phyloP scores from a whole-genome alignment of 257 asterid species.

The Handroanthus guayacan region DNA sequence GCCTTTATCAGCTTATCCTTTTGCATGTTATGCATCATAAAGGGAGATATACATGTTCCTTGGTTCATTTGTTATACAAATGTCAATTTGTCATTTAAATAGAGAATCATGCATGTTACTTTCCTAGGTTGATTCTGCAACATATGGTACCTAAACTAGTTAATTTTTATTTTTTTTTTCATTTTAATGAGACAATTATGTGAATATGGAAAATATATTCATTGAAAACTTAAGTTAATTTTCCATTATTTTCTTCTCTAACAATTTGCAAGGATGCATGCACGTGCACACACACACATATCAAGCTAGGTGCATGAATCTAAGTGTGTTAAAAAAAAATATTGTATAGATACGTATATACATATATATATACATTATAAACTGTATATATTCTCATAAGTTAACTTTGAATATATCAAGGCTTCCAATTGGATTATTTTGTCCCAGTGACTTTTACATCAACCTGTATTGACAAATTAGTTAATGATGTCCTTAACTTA shows the following conservation, averaged over 20 bases:
- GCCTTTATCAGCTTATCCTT: constrained; percentile 40
- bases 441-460: neutral
- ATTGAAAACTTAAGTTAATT: neutral
- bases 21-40: neutral
- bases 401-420: too few relatives aligned
- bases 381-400: too few relatives aligned
- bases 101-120: constrained; percentile 13
- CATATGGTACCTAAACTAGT: neutral
- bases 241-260: too few relatives aligned
- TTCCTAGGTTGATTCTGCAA: neutral
- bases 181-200: neutral
- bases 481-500: neutral
- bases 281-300: too few relatives aligned
- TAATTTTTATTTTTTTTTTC: neutral
- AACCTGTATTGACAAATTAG: neutral
- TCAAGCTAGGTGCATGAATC: too few relatives aligned
- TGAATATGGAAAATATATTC: neutral
- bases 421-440: neutral
- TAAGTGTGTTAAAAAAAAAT: too few relatives aligned
- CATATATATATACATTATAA: too few relatives aligned
- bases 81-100: neutral
- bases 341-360: too few relatives aligned
- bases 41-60: neutral
- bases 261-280: too few relatives aligned
- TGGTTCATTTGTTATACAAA: constrained; percentile 4